phyloP scores from a whole-genome alignment of 106 monocot genomes.

The Narthecium ossifragum region DNA sequence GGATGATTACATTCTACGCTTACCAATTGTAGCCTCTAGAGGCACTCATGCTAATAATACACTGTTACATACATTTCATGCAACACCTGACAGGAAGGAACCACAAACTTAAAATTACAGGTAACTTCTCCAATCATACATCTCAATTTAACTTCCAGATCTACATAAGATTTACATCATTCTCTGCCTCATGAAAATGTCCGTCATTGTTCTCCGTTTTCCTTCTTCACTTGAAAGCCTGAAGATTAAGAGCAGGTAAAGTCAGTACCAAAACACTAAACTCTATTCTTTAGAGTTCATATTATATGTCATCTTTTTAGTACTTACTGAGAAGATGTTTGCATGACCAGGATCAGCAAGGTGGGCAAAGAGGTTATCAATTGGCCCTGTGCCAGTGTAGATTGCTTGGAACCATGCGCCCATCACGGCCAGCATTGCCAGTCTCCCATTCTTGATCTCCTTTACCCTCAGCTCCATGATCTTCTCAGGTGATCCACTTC shows the following conservation, averaged over 20 bases:
- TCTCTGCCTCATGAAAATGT: too few relatives aligned
- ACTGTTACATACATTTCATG: too few relatives aligned
- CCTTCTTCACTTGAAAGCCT: conserved; percentile 76
- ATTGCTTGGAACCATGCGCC: conserved; percentile 97
- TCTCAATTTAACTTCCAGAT: too few relatives aligned
- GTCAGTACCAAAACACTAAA: neutral
- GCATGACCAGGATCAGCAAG: conserved; percentile 98
- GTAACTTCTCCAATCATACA: too few relatives aligned
- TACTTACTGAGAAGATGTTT: conserved; percentile 79
- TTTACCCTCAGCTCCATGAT: conserved; percentile 87
- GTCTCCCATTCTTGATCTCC: conserved; percentile 98
- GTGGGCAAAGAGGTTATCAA: conserved; percentile 96
- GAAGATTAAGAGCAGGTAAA: neutral
- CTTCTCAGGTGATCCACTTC: conserved; percentile 78
- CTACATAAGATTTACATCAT: too few relatives aligned
- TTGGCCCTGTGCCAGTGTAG: conserved; percentile 96
- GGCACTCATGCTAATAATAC: too few relatives aligned
- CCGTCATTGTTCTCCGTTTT: too few relatives aligned
- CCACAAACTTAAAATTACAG: too few relatives aligned
- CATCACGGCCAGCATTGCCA: conserved; percentile 96
- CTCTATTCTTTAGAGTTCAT: neutral
- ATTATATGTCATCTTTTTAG: neutral
- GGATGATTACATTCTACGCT: too few relatives aligned
- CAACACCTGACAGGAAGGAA: too few relatives aligned
- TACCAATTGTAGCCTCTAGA: too few relatives aligned